Percentiles rank a stretch among this genome's conserved stretches.
These are phyloP conservation scores for Sarocladium oryzae DNA, from an alignment of 2,329 filamentous ascomycete species.

Conservation along the genomic window DNA sequence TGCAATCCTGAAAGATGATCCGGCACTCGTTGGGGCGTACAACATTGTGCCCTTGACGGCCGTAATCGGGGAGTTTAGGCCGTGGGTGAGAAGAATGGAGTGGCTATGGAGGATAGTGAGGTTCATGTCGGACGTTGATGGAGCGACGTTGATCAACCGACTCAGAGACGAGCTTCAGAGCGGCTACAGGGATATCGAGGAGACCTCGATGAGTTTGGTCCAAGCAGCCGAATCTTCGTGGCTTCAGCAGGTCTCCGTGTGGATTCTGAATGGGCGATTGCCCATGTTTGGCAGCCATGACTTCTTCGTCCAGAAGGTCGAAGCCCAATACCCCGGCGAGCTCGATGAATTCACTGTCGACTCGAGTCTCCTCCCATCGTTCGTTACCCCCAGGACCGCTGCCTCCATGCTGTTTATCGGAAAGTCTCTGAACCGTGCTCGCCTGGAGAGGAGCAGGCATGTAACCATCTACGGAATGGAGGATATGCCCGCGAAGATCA, in stretches of 20 bases:
- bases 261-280: conserved; percentile 82
- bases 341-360: conserved; percentile 53
- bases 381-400: conserved; percentile 68
- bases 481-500: conserved; percentile 62
- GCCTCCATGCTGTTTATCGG: conserved; percentile 87
- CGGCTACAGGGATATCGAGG: conserved; percentile 80
- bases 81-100: conserved; percentile 76
- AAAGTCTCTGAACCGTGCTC: conserved; percentile 78
- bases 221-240: conserved; percentile 79
- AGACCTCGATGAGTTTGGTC: conserved; percentile 66
- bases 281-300: conserved; percentile 73
- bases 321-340: background rate
- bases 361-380: conserved; percentile 62
- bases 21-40: conserved; percentile 79
- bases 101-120: conserved; percentile 74
- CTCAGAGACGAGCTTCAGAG: conserved; percentile 73
- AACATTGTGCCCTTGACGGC: conserved; percentile 87
- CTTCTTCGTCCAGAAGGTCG: conserved; percentile 67
- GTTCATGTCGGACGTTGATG: conserved; percentile 57
- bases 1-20: conserved; percentile 68
- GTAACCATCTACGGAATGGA: conserved; percentile 43
- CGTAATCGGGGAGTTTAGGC: conserved; percentile 77
- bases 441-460: conserved; percentile 37
- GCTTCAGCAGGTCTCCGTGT: conserved; percentile 84
- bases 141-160: conserved; percentile 69